A percentile compares a stretch with the other conserved stretches of the same genome.
Conservation (phyloP, 768 basidiomycete genomes). For the Nevesoporus exiguus region DNA sequence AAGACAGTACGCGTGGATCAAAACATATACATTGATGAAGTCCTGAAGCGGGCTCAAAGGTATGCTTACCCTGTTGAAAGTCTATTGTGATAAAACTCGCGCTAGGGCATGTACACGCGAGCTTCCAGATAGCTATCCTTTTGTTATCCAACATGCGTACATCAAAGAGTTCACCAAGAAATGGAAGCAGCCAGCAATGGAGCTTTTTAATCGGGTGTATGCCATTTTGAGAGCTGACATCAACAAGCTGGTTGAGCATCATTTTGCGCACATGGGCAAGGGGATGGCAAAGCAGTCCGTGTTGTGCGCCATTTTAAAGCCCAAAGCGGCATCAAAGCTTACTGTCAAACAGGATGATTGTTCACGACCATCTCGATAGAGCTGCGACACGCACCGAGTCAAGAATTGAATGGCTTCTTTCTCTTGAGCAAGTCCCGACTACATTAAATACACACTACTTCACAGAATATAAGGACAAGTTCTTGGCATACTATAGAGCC, state of each 20-base stretch:
- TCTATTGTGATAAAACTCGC: neutral
- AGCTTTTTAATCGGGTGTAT: constrained; percentile 41
- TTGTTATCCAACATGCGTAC: constrained; percentile 50
- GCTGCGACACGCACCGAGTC: constrained; percentile 38
- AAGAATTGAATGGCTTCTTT: constrained; percentile 44
- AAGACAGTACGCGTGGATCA: constrained; percentile 4
- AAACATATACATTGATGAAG: constrained; percentile 45
- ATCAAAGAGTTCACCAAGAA: constrained; percentile 41
- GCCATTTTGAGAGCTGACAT: constrained; percentile 36
- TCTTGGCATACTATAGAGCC: constrained; percentile 45
- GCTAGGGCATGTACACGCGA: constrained; percentile 54
- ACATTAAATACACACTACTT: constrained; percentile 50
- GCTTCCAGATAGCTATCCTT: constrained; percentile 62
- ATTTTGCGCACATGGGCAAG: constrained; percentile 50
- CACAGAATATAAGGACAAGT: constrained; percentile 44
- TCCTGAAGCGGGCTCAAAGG: constrained; percentile 34
- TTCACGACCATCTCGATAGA: constrained; percentile 45
- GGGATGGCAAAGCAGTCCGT: constrained; percentile 49
- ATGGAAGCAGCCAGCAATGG: constrained; percentile 46
- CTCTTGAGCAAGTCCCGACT: constrained; percentile 43
- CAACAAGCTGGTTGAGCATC: constrained; percentile 37
- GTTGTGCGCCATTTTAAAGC: constrained; percentile 32
- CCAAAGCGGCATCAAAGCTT: neutral
- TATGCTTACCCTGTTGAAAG: neutral
- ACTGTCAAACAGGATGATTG: constrained; percentile 36